Percentiles rank a stretch among this genome's conserved stretches.
Conservation (phyloP, 495 filamentous ascomycete species). For the Penicillium psychrofluorescens region DNA sequence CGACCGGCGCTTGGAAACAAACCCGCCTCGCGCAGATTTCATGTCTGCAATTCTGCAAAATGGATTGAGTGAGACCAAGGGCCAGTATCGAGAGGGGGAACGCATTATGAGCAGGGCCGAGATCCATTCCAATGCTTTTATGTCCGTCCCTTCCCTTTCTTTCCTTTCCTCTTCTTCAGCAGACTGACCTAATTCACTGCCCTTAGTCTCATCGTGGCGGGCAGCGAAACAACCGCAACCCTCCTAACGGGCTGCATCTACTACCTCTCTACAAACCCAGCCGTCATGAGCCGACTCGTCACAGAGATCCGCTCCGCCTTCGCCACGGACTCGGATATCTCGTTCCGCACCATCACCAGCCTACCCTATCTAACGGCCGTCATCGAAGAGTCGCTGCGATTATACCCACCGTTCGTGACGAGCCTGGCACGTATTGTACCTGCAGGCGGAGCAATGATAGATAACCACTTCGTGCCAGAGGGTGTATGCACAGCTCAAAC, state of each 20-base stretch:
- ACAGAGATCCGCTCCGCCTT: constrained; percentile 43
- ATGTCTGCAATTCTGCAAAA: constrained; percentile 21
- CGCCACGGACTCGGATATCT: constrained; percentile 30
- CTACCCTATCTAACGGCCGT: constrained; percentile 31
- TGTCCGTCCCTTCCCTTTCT: constrained; percentile 4
- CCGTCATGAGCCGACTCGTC: constrained; percentile 24
- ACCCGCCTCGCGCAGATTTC: constrained; percentile 14
- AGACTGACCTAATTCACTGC: not conserved
- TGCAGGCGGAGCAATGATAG: constrained; percentile 18
- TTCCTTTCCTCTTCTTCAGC: not conserved
- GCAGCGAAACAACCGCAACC: constrained; percentile 54
- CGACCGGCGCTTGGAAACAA: constrained; percentile 11
- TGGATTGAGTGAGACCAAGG: constrained; percentile 15
- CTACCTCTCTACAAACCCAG: constrained; percentile 37
- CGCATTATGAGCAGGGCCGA: constrained; percentile 18
- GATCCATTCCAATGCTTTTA: constrained; percentile 22
- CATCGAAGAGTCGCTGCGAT: constrained; percentile 36
- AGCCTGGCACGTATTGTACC: constrained; percentile 22
- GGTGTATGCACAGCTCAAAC: constrained; percentile 5
- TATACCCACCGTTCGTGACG: constrained; percentile 31
- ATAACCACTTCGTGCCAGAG: constrained; percentile 24
- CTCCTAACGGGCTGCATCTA: constrained; percentile 41
- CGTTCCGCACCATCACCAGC: constrained; percentile 23
- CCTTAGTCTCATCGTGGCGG: constrained; percentile 27
- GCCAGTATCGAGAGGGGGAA: constrained; percentile 6